Evolutionary conservation across 257 asterid species (phyloP).

Genomic region (Forsythia suspensa): DNA sequence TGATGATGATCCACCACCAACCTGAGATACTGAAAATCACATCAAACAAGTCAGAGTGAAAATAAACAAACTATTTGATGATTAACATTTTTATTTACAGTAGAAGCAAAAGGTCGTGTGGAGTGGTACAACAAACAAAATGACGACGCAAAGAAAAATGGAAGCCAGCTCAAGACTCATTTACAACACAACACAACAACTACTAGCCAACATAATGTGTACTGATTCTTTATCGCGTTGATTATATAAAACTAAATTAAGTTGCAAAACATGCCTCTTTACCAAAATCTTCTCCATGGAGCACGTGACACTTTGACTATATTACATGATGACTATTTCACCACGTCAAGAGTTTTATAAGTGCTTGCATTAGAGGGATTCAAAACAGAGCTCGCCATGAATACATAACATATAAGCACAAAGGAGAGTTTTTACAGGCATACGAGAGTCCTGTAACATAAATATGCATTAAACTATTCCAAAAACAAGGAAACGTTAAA

Average conservation of each 20-base stretch:
- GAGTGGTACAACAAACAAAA: not conserved
- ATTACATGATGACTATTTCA: too few relatives aligned
- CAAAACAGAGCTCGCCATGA: too few relatives aligned
- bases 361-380: too few relatives aligned
- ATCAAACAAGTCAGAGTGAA: slow-evolving; percentile 15
- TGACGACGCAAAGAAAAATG: not conserved
- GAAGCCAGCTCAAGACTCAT: not conserved
- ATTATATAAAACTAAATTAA: too few relatives aligned
- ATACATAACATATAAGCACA: not conserved
- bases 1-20: slow-evolving; percentile 52
- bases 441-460: not conserved
- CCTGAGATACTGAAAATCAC: slow-evolving; percentile 50
- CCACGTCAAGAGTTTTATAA: too few relatives aligned
- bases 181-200: not conserved
- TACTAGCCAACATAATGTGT: not conserved
- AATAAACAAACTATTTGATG: not conserved
- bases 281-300: not conserved
- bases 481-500: not conserved
- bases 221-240: not conserved
- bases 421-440: not conserved
- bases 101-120: not conserved
- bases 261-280: not conserved
- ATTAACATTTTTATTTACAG: not conserved
- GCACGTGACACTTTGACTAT: not conserved
- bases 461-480: not conserved